Conservation (phyloP, 2,329 filamentous ascomycete species). For the Didymella arachidicola region DNA sequence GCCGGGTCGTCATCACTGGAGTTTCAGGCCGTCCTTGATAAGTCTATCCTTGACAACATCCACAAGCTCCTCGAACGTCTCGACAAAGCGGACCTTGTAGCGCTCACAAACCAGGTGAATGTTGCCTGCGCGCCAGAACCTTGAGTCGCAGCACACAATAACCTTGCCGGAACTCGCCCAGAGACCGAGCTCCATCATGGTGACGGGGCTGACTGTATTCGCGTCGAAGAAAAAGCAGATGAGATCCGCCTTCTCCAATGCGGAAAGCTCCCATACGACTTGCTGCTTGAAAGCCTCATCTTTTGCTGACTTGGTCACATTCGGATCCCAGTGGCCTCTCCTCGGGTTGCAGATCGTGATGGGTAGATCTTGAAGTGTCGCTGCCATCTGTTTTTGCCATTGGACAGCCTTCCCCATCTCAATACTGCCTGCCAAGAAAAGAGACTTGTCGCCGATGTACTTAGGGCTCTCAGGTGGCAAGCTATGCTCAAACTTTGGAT, state of each 20-base stretch:
- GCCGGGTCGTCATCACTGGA: not conserved
- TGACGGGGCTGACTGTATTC: conserved; percentile 63
- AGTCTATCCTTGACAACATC: conserved; percentile 48
- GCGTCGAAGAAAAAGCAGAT: conserved; percentile 66
- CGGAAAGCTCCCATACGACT: conserved; percentile 68
- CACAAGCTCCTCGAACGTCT: conserved; percentile 54
- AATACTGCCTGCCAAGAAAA: conserved; percentile 69
- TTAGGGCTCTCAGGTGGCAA: conserved; percentile 27
- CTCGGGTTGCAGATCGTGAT: conserved; percentile 67
- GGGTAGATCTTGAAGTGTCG: conserved; percentile 52
- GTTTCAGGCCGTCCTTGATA: conserved; percentile 18
- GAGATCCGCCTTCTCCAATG: conserved; percentile 61
- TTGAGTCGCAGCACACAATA: conserved; percentile 62
- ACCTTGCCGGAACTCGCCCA: conserved; percentile 56
- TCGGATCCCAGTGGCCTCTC: conserved; percentile 64
- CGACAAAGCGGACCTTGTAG: conserved; percentile 57
- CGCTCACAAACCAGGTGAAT: conserved; percentile 64
- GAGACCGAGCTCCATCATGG: conserved; percentile 68
- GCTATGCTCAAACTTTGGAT: conserved; percentile 24
- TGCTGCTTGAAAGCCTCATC: conserved; percentile 61
- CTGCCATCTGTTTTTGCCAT: conserved; percentile 61
- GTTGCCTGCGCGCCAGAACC: conserved; percentile 67
- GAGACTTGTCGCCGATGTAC: conserved; percentile 40
- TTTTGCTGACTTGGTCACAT: conserved; percentile 57
- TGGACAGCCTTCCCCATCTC: conserved; percentile 54